Evolutionary conservation across 441 rosid genomes (phyloP), one percentile per base, ranked within the genome.

Genomic region (Erodium texanum): DNA sequence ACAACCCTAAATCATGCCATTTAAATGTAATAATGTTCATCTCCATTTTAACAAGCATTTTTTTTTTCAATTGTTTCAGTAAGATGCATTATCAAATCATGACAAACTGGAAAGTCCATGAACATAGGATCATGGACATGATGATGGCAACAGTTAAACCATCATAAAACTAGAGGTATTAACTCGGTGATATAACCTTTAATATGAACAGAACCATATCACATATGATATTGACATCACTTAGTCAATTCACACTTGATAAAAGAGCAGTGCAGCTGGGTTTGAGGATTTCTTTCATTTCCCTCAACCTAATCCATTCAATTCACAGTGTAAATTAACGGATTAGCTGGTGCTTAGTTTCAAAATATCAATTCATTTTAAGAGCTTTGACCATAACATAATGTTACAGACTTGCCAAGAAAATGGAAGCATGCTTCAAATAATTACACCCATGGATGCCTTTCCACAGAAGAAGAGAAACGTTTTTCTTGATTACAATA

Each of bases 61-160:
- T 36, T 36, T 36, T 56, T 19, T 20, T 56, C 61, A 18, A 7
- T 54, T 54, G 22, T 54, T 56, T 59, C 64, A 59, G 14, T 59
- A 59, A 32, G 20, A 59, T 59, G 11, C n/a, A 24, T 59, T 23
- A 22, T 58, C 24, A 22, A 58, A 20, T 59, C n/a, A 59, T 59
- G 64, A 22, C 32, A 59, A 23, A 59, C 16, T 59, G 63, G 63
- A 59, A 59, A 59, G 22, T 59, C 62, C 24, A 10, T 56, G 20
- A 8, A 20, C 62, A 20, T 19, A 7, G 24, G 23, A 22, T 56
- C 5, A 10, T 56, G 62, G 24, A 59, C 15, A 59, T 23, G 29
- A 22, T 22, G 63, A 32, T 32, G 36, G 6, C 36, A 32, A 32
- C 36, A 32, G 36, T 32, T 32, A 32, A 2, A 32, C 36, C 36